phyloP scores from a whole-genome alignment of 805 yeast species.

The Yamadazyma nakazawae region DNA sequence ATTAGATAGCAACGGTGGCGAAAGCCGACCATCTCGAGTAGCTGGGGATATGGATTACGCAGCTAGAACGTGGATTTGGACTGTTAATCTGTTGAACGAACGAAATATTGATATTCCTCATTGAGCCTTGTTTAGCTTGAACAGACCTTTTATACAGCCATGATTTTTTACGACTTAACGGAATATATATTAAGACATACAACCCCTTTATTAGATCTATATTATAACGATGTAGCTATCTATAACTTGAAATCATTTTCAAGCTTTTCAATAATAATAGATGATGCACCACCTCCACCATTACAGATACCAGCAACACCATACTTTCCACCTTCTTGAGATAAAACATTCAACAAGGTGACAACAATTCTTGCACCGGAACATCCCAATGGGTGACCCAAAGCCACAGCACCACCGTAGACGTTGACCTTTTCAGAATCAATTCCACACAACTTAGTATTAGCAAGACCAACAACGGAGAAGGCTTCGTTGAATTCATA shows the following conservation, averaged over 20 bases:
- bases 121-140: background rate
- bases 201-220: background rate
- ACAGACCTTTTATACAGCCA: background rate
- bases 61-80: conserved; percentile 78
- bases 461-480: conserved; percentile 93
- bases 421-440: conserved; percentile 71
- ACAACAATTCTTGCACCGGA: conserved; percentile 93
- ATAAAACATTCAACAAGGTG: conserved; percentile 75
- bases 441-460: conserved; percentile 64
- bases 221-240: background rate
- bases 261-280: conserved; percentile 78
- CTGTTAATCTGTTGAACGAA: conserved; percentile 13
- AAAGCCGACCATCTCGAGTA: conserved; percentile 48
- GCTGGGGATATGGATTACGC: conserved; percentile 59
- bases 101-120: conserved; percentile 23
- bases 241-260: conserved; percentile 37
- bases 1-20: conserved; percentile 58
- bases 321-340: conserved; percentile 73
- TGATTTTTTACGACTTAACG: background rate
- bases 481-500: conserved; percentile 98
- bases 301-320: conserved; percentile 98
- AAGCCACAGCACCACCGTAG: conserved; percentile 94
- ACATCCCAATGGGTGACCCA: conserved; percentile 94
- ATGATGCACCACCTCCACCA: conserved; percentile 99
- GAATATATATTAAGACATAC: background rate